Base-by-base conservation (phyloP, 2,329 filamentous ascomycete species). In the Stagonosporopsis vannaccii region DNA sequence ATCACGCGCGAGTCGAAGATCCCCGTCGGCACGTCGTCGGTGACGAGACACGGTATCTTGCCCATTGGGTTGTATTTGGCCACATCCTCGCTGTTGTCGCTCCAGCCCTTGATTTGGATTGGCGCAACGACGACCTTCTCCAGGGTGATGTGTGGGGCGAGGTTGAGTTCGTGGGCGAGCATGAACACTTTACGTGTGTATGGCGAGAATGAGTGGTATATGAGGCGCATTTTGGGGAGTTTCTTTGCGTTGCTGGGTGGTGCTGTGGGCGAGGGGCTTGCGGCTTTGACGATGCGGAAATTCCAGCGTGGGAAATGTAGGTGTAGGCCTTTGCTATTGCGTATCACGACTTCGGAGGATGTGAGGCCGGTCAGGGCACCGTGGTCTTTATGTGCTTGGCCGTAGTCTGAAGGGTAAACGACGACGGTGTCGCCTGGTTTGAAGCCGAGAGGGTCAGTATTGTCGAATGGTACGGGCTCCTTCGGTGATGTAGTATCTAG, bases 401-500 rank as follows among this genome's bases (percentile, higher is more conserved):
- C 71, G 36, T 72, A 75, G 52, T 75, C 72, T 12, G 68, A 66
- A 12, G 71, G 65, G 41, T 62, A 72, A 3, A 74, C 57, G 28
- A 81, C 77, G 3, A 91, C 84, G 40, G 71, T 59, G 26, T 84
- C 77, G 1, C 87, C 88, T 57, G 75, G 78, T 46, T 75, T 73
- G 58, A 91, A 68, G 0, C 80, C 79, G 44, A 82, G 73, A 2
- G 83, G 81, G 69, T 90, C 87, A 4, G 78, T 12, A 51, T 51
- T 49, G 85, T 83, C 37, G 75, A 79, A 68, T 78, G 84, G 6
- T 66, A 68, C 11, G 79, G 76, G 4, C 62, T 69, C 4, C 74
- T 68, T 23, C 86, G 79, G 9, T 73, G 67, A 45, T 68, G 66
- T 26, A 79, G 78, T 3, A 83, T 84, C 65, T 84, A 82, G 6